phyloP scores from a whole-genome alignment of 129 eudicot genomes.

The Tagetes erecta region DNA sequence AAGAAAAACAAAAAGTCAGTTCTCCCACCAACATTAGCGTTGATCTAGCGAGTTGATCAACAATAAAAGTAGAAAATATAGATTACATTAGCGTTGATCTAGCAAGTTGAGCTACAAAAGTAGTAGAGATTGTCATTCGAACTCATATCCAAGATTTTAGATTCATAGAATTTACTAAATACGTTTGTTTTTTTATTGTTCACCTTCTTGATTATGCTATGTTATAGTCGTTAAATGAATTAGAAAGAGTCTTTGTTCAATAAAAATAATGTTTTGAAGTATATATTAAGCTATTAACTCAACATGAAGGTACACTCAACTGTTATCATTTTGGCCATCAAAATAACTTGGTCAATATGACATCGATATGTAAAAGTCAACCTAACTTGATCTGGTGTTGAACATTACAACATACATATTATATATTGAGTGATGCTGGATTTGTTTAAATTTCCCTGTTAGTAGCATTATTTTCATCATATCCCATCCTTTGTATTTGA shows the following conservation, averaged over 20 bases:
- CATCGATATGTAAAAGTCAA: neutral
- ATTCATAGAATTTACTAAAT: neutral
- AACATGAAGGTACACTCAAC: conserved; percentile 2
- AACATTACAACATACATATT: neutral
- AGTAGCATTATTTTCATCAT: neutral
- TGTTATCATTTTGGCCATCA: neutral
- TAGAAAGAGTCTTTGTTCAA: conserved; percentile 26
- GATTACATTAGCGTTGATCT: conserved; percentile 25
- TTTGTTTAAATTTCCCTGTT: neutral
- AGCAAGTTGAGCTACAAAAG: conserved; percentile 23
- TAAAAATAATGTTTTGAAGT: conserved; percentile 12
- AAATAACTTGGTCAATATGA: conserved; percentile 8
- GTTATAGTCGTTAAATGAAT: conserved; percentile 14
- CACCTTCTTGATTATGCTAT: neutral
- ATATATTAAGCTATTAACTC: conserved; percentile 11
- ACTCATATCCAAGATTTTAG: neutral
- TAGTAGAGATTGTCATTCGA: neutral
- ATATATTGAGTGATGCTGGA: neutral
- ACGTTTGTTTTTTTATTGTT: no score
- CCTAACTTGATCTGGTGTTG: neutral
- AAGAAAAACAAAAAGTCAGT: neutral
- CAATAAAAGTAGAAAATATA: neutral
- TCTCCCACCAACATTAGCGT: conserved; percentile 28
- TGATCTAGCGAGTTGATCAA: conserved; percentile 30
- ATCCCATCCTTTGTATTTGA: neutral